Percentiles rank a stretch among this genome's conserved stretches.
These are phyloP conservation scores for Pseudozyma sp. DNA, from an alignment of 1,284 basidiomycete species.

Conservation along the genomic window DNA sequence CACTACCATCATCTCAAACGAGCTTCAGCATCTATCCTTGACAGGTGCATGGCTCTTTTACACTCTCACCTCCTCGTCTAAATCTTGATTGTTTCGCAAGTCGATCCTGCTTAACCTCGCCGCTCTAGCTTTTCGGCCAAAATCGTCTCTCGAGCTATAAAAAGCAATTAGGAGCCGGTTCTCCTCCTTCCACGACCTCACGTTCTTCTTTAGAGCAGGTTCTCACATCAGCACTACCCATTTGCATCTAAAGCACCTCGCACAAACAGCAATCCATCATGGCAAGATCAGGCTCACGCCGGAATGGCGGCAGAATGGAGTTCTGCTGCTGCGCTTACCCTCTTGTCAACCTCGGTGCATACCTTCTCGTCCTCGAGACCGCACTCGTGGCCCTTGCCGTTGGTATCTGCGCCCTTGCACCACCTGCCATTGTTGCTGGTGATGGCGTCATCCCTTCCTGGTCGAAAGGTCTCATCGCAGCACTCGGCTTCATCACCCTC, in stretches of 20 bases:
- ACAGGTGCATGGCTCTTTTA: background rate
- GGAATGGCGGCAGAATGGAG: conserved; percentile 45
- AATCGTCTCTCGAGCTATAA: too few species aligned
- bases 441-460: conserved; percentile 58
- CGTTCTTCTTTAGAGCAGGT: too few species aligned
- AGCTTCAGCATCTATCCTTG: background rate
- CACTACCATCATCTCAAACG: conserved; percentile 1
- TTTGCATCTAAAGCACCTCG: background rate
- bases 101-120: too few species aligned
- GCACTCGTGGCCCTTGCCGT: conserved; percentile 60
- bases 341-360: conserved; percentile 66
- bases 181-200: too few species aligned
- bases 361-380: conserved; percentile 59
- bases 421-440: conserved; percentile 63
- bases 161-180: too few species aligned
- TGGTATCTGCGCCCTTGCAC: conserved; percentile 58
- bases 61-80: background rate
- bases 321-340: conserved; percentile 67
- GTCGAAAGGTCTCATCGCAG: conserved; percentile 60
- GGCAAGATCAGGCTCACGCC: conserved; percentile 15
- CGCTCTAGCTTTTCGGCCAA: too few species aligned
- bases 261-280: conserved; percentile 9
- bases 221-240: background rate
- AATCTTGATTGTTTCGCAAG: background rate
- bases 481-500: conserved; percentile 57